These are phyloP conservation scores for Lumnitzera littorea DNA, from an alignment of 345 rosid genomes.

Conservation along the genomic window DNA sequence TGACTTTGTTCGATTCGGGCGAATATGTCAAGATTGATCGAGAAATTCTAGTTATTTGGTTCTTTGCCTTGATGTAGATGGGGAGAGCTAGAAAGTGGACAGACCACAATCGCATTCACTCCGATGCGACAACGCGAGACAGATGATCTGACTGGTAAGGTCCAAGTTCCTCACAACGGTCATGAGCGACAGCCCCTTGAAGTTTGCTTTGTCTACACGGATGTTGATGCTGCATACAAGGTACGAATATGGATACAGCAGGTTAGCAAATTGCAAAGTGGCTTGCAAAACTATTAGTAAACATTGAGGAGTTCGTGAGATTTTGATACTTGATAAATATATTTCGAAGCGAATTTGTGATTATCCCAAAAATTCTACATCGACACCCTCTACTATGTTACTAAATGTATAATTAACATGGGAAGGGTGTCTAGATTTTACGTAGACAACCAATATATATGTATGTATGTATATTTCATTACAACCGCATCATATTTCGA, in stretches of 20 bases:
- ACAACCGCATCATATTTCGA: too few relatives aligned
- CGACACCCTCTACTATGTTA: too few relatives aligned
- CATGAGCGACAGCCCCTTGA: slow-evolving; percentile 47
- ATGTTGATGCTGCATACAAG: slow-evolving; percentile 80
- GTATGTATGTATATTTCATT: too few relatives aligned
- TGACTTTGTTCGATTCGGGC: too few relatives aligned
- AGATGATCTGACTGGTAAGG: slow-evolving; percentile 55
- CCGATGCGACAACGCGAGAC: slow-evolving; percentile 79
- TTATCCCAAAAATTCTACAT: too few relatives aligned
- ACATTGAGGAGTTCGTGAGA: too few relatives aligned
- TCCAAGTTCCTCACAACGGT: slow-evolving; percentile 26
- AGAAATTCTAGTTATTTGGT: not conserved
- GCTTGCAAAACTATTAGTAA: too few relatives aligned
- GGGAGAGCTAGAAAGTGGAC: slow-evolving; percentile 87
- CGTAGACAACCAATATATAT: too few relatives aligned
- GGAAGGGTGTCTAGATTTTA: too few relatives aligned
- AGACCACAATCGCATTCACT: slow-evolving; percentile 80
- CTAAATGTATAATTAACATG: too few relatives aligned
- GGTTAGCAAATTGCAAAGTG: not conserved
- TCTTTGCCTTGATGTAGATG: slow-evolving; percentile 24
- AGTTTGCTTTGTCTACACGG: slow-evolving; percentile 63
- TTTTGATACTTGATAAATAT: too few relatives aligned
- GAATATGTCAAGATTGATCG: not conserved
- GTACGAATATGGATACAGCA: slow-evolving; percentile 14
- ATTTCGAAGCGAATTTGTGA: too few relatives aligned